phyloP scores from a whole-genome alignment of 78 protist species.

The Goniomonas avonlea region DNA sequence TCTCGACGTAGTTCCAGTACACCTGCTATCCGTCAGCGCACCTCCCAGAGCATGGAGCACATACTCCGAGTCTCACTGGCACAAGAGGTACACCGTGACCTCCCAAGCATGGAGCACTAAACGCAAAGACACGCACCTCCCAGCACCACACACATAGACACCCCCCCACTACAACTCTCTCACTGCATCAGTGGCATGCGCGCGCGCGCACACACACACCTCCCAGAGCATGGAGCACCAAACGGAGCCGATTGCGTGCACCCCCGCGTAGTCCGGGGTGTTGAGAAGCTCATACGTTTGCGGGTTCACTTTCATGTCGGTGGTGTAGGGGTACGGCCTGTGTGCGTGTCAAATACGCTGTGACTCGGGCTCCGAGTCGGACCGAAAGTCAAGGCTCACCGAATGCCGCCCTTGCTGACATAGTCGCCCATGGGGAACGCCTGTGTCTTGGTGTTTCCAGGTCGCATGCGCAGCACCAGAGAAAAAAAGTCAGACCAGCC shows the following conservation, averaged over 20 bases:
- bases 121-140: too few relatives aligned
- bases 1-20: neutral
- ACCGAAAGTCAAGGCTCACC: neutral
- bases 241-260: conserved; percentile 12
- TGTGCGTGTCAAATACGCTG: too few relatives aligned
- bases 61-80: too few relatives aligned
- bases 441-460: neutral
- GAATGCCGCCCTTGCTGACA: neutral
- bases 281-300: neutral
- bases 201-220: too few relatives aligned
- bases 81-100: too few relatives aligned
- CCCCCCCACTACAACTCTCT: too few relatives aligned
- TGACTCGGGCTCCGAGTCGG: neutral
- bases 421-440: conserved; percentile 16
- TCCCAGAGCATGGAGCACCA: conserved; percentile 10
- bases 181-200: too few relatives aligned
- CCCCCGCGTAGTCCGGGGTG: conserved; percentile 5
- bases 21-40: too few relatives aligned
- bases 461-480: neutral
- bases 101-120: too few relatives aligned
- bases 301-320: conserved; percentile 7
- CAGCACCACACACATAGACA: too few relatives aligned
- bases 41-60: too few relatives aligned
- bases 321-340: conserved; percentile 1
- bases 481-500: neutral